A percentile compares a stretch with the other conserved stretches of the same genome.
Evolutionary conservation across 2,329 filamentous ascomycete species (phyloP).

Genomic region (Apiospora pterosperma): DNA sequence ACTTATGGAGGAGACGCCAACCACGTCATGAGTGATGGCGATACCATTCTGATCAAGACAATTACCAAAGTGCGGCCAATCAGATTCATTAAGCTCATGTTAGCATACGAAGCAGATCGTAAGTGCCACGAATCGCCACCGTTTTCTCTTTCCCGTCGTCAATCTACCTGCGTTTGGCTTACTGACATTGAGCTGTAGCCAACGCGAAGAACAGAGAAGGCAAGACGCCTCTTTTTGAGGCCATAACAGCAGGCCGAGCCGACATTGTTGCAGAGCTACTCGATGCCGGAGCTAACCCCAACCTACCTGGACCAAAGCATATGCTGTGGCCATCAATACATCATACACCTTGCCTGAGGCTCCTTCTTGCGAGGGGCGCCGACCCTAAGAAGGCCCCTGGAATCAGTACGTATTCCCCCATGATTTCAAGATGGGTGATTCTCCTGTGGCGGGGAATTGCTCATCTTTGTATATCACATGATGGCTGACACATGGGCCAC

Average conservation of each 20-base stretch:
- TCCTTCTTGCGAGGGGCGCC: conserved; percentile 57
- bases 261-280: conserved; percentile 53
- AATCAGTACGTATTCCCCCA: conserved; percentile 31
- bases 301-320: conserved; percentile 66
- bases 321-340: conserved; percentile 64
- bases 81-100: conserved; percentile 54
- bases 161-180: neutral
- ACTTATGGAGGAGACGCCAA: conserved; percentile 59
- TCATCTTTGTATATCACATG: neutral
- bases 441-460: neutral
- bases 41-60: conserved; percentile 56
- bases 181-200: conserved; percentile 21
- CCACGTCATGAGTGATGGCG: conserved; percentile 50
- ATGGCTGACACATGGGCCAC: neutral
- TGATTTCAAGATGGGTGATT: neutral
- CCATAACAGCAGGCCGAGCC: conserved; percentile 52
- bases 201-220: conserved; percentile 59
- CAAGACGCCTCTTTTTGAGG: conserved; percentile 60
- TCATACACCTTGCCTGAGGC: conserved; percentile 53
- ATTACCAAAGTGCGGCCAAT: conserved; percentile 57
- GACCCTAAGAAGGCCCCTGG: conserved; percentile 58
- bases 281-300: conserved; percentile 50
- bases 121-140: neutral
- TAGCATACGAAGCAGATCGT: conserved; percentile 54
- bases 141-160: neutral